Percentiles rank a stretch among this genome's conserved stretches.
These are phyloP conservation scores for Trichosanthes cucumerina DNA, from an alignment of 306 rosid genomes.

Conservation along the genomic window DNA sequence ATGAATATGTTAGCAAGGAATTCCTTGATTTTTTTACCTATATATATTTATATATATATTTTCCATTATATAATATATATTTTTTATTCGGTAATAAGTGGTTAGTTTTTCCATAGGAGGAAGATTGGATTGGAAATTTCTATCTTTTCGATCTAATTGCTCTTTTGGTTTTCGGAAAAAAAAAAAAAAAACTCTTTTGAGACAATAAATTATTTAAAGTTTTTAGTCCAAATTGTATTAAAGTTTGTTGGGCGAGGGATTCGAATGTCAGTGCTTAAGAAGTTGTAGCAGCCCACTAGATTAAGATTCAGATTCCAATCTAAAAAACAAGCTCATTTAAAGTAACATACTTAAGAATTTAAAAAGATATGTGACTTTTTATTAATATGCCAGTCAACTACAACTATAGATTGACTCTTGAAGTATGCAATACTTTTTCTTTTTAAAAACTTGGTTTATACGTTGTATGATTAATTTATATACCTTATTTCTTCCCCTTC, in stretches of 20 bases:
- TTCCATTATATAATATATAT: no score
- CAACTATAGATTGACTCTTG: not conserved
- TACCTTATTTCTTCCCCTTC: no score
- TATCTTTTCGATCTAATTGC: not conserved
- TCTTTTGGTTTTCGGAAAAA: no score
- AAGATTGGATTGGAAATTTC: no score
- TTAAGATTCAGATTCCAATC: not conserved
- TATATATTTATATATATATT: no score
- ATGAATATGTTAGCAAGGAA: no score
- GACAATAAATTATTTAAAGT: not conserved
- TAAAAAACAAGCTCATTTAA: not conserved
- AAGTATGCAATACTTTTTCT: not conserved
- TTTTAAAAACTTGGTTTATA: not conserved
- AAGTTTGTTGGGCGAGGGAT: not conserved
- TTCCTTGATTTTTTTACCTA: no score
- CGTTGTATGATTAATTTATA: no score
- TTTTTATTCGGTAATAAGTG: not conserved
- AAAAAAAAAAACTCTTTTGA: no score
- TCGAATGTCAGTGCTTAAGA: not conserved
- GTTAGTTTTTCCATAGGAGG: no score
- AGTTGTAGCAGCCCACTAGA: not conserved
- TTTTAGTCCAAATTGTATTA: not conserved
- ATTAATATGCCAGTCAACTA: not conserved
- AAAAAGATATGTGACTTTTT: not conserved
- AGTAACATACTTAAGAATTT: not conserved